Evolutionary conservation across 768 basidiomycete genomes (phyloP).

Genomic region (Rhizopogon sp.): DNA sequence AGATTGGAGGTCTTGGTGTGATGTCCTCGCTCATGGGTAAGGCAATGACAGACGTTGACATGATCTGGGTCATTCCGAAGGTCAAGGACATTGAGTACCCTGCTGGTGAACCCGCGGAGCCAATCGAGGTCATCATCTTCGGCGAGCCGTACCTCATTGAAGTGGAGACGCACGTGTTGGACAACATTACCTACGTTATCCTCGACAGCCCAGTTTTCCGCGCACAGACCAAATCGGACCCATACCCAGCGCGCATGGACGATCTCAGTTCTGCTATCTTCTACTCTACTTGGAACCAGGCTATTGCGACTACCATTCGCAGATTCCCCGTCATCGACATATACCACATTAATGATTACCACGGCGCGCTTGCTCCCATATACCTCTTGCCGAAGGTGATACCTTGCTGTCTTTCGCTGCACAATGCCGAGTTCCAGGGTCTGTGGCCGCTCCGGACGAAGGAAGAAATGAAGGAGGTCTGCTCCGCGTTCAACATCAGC

Average conservation of each 20-base stretch:
- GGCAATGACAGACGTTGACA: constrained; percentile 94
- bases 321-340: constrained; percentile 85
- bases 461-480: constrained; percentile 98
- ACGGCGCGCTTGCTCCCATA: constrained; percentile 86
- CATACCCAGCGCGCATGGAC: constrained; percentile 96
- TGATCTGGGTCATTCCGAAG: constrained; percentile 92
- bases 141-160: constrained; percentile 94
- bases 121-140: constrained; percentile 95
- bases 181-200: constrained; percentile 94
- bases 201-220: constrained; percentile 96
- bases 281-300: constrained; percentile 98
- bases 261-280: constrained; percentile 95
- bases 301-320: constrained; percentile 87
- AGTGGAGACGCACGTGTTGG: constrained; percentile 87
- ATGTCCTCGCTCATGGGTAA: constrained; percentile 98
- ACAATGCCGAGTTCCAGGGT: constrained; percentile 98
- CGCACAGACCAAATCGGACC: constrained; percentile 92
- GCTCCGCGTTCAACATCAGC: constrained; percentile 95
- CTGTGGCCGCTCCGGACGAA: constrained; percentile 95
- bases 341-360: constrained; percentile 95
- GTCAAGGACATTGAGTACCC: constrained; percentile 95
- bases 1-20: constrained; percentile 96
- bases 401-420: constrained; percentile 85
- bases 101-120: constrained; percentile 84
- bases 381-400: constrained; percentile 90